phyloP scores from a whole-genome alignment of 2,329 filamentous ascomycete species.

The Aspergillus unguis region DNA sequence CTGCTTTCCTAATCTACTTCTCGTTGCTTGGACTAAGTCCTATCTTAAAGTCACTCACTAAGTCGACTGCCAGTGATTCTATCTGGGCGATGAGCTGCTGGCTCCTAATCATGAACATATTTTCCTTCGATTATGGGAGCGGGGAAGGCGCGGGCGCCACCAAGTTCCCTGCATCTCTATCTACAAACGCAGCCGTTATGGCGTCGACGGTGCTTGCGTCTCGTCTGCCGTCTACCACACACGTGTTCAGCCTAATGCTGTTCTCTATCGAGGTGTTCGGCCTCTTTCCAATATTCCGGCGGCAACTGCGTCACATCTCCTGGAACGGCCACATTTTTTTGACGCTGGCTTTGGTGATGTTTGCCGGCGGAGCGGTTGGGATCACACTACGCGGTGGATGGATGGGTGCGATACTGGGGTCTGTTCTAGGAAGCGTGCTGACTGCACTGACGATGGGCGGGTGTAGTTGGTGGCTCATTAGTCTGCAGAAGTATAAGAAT shows the following conservation, averaged over 20 bases:
- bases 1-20: constrained; percentile 86
- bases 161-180: constrained; percentile 63
- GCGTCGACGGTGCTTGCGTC: constrained; percentile 91
- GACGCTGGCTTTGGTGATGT: constrained; percentile 71
- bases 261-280: constrained; percentile 98
- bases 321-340: constrained; percentile 77
- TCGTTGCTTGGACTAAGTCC: constrained; percentile 87
- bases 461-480: constrained; percentile 97
- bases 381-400: constrained; percentile 55
- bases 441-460: constrained; percentile 80
- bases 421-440: constrained; percentile 70
- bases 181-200: constrained; percentile 95
- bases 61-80: constrained; percentile 85
- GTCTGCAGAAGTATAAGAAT: constrained; percentile 97
- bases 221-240: constrained; percentile 80
- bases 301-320: constrained; percentile 76
- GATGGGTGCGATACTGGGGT: constrained; percentile 63
- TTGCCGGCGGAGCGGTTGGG: constrained; percentile 74
- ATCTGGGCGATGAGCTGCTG: constrained; percentile 97
- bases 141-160: constrained; percentile 41
- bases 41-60: constrained; percentile 93
- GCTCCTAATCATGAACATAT: constrained; percentile 91
- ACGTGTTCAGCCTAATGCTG: constrained; percentile 90
- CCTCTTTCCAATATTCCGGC: constrained; percentile 93
- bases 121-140: constrained; percentile 95